A percentile compares a stretch with the other conserved stretches of the same genome.
phyloP scores from a whole-genome alignment of 805 yeast genomes.

The Huiozyma naganishii region DNA sequence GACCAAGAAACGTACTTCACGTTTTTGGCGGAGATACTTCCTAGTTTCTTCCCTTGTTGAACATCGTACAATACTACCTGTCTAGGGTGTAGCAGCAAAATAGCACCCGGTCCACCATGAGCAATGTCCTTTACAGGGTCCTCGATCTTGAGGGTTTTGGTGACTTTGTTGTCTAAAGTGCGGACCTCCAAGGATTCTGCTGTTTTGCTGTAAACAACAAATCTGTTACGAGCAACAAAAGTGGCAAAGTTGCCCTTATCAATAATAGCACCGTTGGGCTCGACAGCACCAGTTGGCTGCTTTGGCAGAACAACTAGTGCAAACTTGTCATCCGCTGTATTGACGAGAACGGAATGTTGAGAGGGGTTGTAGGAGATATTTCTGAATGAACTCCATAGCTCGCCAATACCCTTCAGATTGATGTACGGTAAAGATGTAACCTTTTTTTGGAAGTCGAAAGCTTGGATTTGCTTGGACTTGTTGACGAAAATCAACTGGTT shows the following conservation, averaged over 20 bases:
- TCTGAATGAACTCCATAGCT: constrained; percentile 76
- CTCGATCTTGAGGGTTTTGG: constrained; percentile 70
- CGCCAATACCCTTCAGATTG: constrained; percentile 75
- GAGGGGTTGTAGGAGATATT: constrained; percentile 85
- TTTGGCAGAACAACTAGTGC: constrained; percentile 72
- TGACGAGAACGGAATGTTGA: constrained; percentile 75
- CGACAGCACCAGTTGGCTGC: constrained; percentile 87
- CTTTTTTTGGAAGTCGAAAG: constrained; percentile 56
- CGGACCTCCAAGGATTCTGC: constrained; percentile 65
- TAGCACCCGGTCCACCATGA: constrained; percentile 72
- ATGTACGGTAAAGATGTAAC: constrained; percentile 67
- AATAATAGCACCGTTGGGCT: constrained; percentile 67
- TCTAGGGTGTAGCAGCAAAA: constrained; percentile 61
- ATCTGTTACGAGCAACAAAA: constrained; percentile 91
- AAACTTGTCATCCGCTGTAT: constrained; percentile 56
- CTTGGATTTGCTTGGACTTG: constrained; percentile 76
- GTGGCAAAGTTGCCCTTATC: constrained; percentile 81
- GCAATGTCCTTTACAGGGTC: constrained; percentile 60
- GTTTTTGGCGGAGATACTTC: constrained; percentile 58
- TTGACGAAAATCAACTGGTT: constrained; percentile 68
- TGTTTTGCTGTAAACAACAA: constrained; percentile 63
- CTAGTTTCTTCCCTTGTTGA: constrained; percentile 75
- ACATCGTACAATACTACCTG: constrained; percentile 79
- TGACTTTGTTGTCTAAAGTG: constrained; percentile 70
- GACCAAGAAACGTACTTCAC: constrained; percentile 90